Evolutionary conservation across 768 basidiomycete genomes (phyloP), one percentile per base, ranked within the genome.

Genomic region (Tubosaeta sp.): DNA sequence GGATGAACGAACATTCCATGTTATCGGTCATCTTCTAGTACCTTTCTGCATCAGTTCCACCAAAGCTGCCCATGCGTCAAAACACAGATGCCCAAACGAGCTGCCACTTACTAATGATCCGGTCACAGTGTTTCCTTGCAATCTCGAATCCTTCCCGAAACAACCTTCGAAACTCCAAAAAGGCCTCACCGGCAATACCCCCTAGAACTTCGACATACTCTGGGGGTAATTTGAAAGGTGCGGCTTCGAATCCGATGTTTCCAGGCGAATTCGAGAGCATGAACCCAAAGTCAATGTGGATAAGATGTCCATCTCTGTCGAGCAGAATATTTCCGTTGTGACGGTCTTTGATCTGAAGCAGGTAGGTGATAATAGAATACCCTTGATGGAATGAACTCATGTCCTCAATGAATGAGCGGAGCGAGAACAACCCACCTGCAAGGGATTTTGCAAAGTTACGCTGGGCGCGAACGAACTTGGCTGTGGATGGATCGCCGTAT

Each of bases 1-100:
- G 21, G 21, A 49, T 42, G 24, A 52, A 48, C 18, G 24, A 27
- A 54, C 46, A 18, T 53, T 50, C n/a, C 30, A 31, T 27, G 9
- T 10, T 0, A 12, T 50, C 10, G 24, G 32, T 49, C 14, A 52
- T 31, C 14, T 71, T 7, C 24, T 24, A 12, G 48, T 59, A 86
- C 91, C 88, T 78, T 93, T 94, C 70, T 98, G 95, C 96, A 98
- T 98, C 47, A 98, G 74, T 65, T 98, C 96, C 34, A 98, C 94
- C 60, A 98, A 77, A 35, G 83, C 83, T 84, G 46, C 1, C 9
- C 44, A 25, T 46, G 47, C 38, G 51, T 56, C 40, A 59, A 46
- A 32, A 24, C 18, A 44, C 22, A 34, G 27, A 46, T 16, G 18
- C 14, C 4, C 14, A 18, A 25, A 46, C 18, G 2, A 39, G 12